Evolutionary conservation across 139 green algal genomes (phyloP).

Genomic region (Auxenochlorella pyrenoidosa): DNA sequence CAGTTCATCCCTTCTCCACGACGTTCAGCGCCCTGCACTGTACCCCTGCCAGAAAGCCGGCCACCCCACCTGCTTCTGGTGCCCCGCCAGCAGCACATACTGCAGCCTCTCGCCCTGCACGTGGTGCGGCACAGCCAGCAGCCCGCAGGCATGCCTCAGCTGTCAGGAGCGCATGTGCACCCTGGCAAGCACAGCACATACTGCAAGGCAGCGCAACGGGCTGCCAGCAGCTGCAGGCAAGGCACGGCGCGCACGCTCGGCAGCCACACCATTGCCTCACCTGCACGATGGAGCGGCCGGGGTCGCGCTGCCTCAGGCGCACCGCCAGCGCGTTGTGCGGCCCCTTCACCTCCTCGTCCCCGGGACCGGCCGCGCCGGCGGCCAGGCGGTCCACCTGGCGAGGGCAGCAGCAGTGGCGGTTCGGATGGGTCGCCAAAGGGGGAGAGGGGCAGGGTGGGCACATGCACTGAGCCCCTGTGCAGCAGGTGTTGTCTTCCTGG

Average conservation of each 20-base stretch:
- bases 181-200: too few species aligned
- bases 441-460: neutral
- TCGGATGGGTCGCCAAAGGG: neutral
- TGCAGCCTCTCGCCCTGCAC: conserved; percentile 64
- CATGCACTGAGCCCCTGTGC: too few species aligned
- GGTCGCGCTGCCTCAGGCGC: conserved; percentile 67
- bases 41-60: too few species aligned
- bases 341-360: conserved; percentile 51
- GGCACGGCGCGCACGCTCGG: neutral
- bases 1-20: too few species aligned
- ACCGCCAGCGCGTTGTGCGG: conserved; percentile 74
- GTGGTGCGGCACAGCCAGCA: neutral
- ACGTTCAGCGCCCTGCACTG: too few species aligned
- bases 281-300: conserved; percentile 73
- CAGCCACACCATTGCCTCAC: conserved; percentile 16
- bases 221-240: neutral
- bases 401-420: too few species aligned
- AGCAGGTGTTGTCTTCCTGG: too few species aligned
- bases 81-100: conserved; percentile 80
- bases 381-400: conserved; percentile 43
- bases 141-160: too few species aligned
- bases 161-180: too few species aligned
- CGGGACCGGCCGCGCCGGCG: conserved; percentile 20
- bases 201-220: neutral
- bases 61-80: conserved; percentile 36